Evolutionary conservation across 2,329 filamentous ascomycete species (phyloP).

Genomic region (Aspergillus sojae): DNA sequence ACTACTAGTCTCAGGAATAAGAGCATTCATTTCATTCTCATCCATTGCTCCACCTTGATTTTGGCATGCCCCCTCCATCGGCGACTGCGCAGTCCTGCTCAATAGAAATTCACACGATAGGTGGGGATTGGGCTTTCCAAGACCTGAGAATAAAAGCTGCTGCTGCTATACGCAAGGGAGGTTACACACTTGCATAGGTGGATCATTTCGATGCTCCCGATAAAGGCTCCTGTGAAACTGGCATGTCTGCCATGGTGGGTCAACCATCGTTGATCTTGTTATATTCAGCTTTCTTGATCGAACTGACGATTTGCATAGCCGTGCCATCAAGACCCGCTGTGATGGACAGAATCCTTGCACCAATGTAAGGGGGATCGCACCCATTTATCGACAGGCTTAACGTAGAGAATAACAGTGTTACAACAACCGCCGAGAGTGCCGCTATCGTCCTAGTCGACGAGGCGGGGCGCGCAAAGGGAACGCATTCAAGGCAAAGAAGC

Average conservation of each 20-base stretch:
- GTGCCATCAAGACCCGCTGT: slow-evolving; percentile 28
- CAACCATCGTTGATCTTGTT: not conserved
- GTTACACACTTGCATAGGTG: not conserved
- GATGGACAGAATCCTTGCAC: slow-evolving; percentile 26
- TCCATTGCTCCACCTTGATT: too few relatives aligned
- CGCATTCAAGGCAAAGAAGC: slow-evolving; percentile 15
- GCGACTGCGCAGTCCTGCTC: too few relatives aligned
- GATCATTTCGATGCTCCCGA: not conserved
- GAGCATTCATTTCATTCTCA: too few relatives aligned
- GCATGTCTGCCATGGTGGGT: slow-evolving; percentile 24
- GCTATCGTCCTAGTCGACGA: slow-evolving; percentile 19
- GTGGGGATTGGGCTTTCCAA: too few relatives aligned
- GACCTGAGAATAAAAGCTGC: too few relatives aligned
- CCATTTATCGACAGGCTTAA: not conserved
- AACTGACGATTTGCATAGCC: slow-evolving; percentile 16
- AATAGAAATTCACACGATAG: too few relatives aligned
- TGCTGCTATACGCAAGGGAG: too few relatives aligned
- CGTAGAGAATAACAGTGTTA: slow-evolving; percentile 18
- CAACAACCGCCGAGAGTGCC: slow-evolving; percentile 17
- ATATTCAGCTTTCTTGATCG: not conserved
- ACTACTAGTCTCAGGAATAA: too few relatives aligned
- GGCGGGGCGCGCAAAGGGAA: slow-evolving; percentile 25
- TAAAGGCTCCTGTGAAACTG: slow-evolving; percentile 15
- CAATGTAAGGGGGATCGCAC: slow-evolving; percentile 17
- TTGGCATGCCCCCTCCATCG: too few relatives aligned